Base-by-base conservation (phyloP, 1,284 basidiomycete species). In the Cutaneotrichosporon sp. region DNA sequence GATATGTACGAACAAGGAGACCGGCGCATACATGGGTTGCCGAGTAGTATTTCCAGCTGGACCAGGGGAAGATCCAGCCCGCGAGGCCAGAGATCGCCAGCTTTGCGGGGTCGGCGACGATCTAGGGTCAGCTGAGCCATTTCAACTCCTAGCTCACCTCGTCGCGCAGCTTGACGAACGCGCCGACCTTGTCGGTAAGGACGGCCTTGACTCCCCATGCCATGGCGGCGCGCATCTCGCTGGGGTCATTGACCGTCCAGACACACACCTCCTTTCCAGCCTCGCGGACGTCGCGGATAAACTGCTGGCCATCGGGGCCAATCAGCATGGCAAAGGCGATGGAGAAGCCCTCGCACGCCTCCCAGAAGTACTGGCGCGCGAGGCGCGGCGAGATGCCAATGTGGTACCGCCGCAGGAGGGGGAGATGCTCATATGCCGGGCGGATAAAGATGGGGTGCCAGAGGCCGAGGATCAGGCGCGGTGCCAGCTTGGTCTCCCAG, bases 241-340 rank as follows among this genome's bases (percentile, higher is more conserved):
- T 86, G 13, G 89, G 87, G 60, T 91, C 86, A 76, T 98, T 99
- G 36, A 98, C 95, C 0, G 95, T 99, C 97, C 97, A 99, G 13
- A 95, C 92, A 85, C 93, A 88, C 57, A 97, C 73, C 72, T 87
- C 87, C 84, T 99, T 99, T 20, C 90, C 90, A 0, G 86, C 88
- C 24, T 78, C 82, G 77, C 88, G 88, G 78, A 91, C 94, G 66
- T 95, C 89, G 54, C 83, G 79, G 62, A 90, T 82, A 78, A 98
- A 98, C 67, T 85, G 87, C 61, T 79, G 74, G 0, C 79, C 79
- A 66, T 92, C 92, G 11, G 80, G 73, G 7, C 86, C 87, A 51
- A 89, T 87, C 51, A 98, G 80, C 34, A 87, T 80, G 0, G 83
- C 83, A 79, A 97, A 98, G 57, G 84, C 82, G 76, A 99, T 89